phyloP scores from a whole-genome alignment of 495 filamentous ascomycete genomes.

The Schizothecium vesticola region DNA sequence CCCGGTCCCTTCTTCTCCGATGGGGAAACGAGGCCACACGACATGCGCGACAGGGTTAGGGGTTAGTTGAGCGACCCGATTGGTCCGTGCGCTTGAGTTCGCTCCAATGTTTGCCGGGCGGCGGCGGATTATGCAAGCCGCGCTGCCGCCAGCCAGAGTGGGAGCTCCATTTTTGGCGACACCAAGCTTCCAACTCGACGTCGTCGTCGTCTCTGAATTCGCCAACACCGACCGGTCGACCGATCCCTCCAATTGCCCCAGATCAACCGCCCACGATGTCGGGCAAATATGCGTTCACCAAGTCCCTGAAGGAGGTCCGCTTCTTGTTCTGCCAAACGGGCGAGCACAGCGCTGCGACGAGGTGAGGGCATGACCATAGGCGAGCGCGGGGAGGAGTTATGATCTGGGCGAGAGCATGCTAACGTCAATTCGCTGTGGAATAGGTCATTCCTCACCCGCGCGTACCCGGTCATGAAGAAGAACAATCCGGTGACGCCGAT shows the following conservation, averaged over 20 bases:
- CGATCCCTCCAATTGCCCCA: background rate
- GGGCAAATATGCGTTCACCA: constrained; percentile 83
- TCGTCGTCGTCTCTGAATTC: constrained; percentile 8
- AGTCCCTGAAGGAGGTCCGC: constrained; percentile 86
- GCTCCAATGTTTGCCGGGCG: background rate
- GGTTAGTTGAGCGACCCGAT: background rate
- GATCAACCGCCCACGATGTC: constrained; percentile 58
- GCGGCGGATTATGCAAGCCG: background rate
- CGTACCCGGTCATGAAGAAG: constrained; percentile 99
- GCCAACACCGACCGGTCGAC: constrained; percentile 2
- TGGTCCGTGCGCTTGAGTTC: constrained; percentile 9
- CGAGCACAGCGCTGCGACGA: constrained; percentile 76
- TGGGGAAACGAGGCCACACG: constrained; percentile 1
- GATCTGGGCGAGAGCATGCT: background rate
- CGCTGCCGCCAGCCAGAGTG: background rate
- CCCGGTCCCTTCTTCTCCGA: constrained; percentile 3
- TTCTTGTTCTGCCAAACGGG: constrained; percentile 94
- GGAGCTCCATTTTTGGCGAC: constrained; percentile 9
- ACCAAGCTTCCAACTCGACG: constrained; percentile 2
- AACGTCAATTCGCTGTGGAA: background rate
- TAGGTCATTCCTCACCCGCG: constrained; percentile 83
- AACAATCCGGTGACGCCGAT: constrained; percentile 94
- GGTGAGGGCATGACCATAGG: constrained; percentile 48
- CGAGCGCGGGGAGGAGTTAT: background rate
- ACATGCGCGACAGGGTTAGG: background rate